Conservation (phyloP, 768 basidiomycete species). For the Cystoderma amianthinum region DNA sequence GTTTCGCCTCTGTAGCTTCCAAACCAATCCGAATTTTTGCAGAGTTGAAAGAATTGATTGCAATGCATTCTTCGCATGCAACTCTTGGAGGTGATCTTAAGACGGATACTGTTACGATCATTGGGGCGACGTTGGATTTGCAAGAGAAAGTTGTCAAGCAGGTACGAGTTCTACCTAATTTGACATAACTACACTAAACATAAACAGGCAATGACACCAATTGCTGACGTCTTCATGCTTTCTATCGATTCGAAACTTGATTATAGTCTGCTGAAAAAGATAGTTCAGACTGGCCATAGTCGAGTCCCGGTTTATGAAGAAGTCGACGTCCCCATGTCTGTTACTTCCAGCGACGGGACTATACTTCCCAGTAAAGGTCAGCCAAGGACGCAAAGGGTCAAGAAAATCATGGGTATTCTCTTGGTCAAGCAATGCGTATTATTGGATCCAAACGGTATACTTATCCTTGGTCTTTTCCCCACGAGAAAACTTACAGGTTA, state of each 20-base stretch:
- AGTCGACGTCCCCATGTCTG: conserved; percentile 49
- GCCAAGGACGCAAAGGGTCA: conserved; percentile 44
- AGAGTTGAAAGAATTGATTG: conserved; percentile 88
- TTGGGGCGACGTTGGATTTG: conserved; percentile 82
- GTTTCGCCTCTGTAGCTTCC: background rate
- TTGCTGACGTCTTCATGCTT: conserved; percentile 79
- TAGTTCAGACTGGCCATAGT: conserved; percentile 76
- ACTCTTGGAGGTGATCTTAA: conserved; percentile 82
- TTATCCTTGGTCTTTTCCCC: background rate
- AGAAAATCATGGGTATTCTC: conserved; percentile 82
- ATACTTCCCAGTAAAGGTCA: conserved; percentile 5
- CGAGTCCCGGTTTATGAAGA: conserved; percentile 81
- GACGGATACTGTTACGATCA: conserved; percentile 82
- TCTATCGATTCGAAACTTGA: conserved; percentile 80
- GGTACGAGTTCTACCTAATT: conserved; percentile 20
- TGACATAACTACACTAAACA: background rate
- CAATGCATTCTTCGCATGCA: conserved; percentile 71
- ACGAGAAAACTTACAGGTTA: background rate
- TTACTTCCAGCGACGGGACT: conserved; percentile 10
- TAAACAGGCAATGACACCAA: conserved; percentile 72
- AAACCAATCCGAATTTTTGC: background rate
- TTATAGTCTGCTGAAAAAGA: conserved; percentile 68
- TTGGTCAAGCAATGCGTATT: conserved; percentile 88
- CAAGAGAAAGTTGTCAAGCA: conserved; percentile 81
- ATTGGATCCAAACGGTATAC: conserved; percentile 73